Percentiles rank a stretch among this genome's conserved stretches.
Evolutionary conservation across 495 filamentous ascomycete species (phyloP).

Genomic region (Hypoxylon fragiforme): DNA sequence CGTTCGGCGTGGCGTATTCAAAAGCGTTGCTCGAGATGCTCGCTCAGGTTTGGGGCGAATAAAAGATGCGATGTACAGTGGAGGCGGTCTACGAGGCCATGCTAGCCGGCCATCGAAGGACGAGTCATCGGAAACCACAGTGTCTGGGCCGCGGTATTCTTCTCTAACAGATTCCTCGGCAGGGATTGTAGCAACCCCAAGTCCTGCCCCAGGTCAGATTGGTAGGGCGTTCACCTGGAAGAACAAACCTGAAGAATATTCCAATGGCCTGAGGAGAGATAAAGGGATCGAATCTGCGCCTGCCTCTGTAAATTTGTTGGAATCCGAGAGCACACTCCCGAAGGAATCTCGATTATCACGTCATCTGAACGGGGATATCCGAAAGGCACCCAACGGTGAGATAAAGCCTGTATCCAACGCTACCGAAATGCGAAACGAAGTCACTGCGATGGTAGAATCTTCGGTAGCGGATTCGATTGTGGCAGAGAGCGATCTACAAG

Average conservation of each 20-base stretch:
- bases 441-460: conserved; percentile 23
- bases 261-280: conserved; percentile 42
- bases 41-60: conserved; percentile 81
- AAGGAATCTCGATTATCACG: conserved; percentile 13
- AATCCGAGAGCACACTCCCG: conserved; percentile 12
- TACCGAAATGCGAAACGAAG: conserved; percentile 23
- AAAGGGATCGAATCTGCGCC: conserved; percentile 34
- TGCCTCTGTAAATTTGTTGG: conserved; percentile 15
- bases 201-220: conserved; percentile 25
- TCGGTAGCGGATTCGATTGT: conserved; percentile 49
- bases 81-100: conserved; percentile 55
- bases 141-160: conserved; percentile 42
- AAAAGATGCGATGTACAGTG: conserved; percentile 72
- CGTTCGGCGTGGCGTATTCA: conserved; percentile 65
- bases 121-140: conserved; percentile 40
- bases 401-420: conserved; percentile 24
- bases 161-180: conserved; percentile 43
- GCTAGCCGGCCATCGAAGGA: conserved; percentile 52
- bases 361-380: conserved; percentile 14
- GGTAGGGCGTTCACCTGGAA: conserved; percentile 59
- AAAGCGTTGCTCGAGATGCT: conserved; percentile 81
- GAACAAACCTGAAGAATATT: conserved; percentile 58
- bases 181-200: conserved; percentile 25
- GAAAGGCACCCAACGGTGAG: conserved; percentile 22
- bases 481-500: conserved; percentile 50